Base-by-base conservation (phyloP, 805 yeast species). In the Candida hispaniensis region DNA sequence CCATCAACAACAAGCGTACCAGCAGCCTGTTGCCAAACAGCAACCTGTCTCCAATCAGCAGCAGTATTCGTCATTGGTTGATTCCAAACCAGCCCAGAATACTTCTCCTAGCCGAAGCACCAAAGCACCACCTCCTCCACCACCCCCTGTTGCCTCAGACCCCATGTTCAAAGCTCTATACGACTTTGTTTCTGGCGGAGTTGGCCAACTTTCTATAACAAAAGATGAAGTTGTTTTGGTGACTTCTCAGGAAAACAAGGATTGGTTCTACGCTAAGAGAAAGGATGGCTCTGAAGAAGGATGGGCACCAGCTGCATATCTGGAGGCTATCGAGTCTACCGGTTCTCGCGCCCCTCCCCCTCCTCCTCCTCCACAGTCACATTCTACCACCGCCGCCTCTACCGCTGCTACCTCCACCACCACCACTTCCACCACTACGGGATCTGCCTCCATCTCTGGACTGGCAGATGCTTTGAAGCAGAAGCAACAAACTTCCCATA, bases 231-330 rank as follows among this genome's bases (percentile, higher is more conserved):
- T 82, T 29, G 74, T 88, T 21, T 73, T 73, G 42, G 72, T 91
- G 19, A 60, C 75, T 3, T 76, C 70, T 50, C 73, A 78, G 44
- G 81, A 78, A 39, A 74, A 76, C 28, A 86, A 81, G 43, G 94
- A 95, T 11, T 91, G 99, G 99, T 88, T 94, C 48, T 65, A 91
- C 40, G 96, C 85, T 7, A 79, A 79, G 53, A 65, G 73, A 19
- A 54, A 77, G 42, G 86, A 79, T 49, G 91, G 80, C 24, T 51
- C 76, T 1, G 69, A 63, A 39, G 91, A 85, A 54, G 99, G 99
- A 4, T 91, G 98, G 98, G 88, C 91, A 8, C 99, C 99, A 9
- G 78, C 91, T 14, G 80, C 86, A n/a, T 91, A 86, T 53, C 73
- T 88, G 50, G 73, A 63, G 41, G 55, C 54, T 23, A 41, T 51